Percentiles rank a stretch among this genome's conserved stretches.
These are phyloP conservation scores for Rhodomyrtus tomentosa DNA, from an alignment of 345 rosid genomes.

Conservation along the genomic window DNA sequence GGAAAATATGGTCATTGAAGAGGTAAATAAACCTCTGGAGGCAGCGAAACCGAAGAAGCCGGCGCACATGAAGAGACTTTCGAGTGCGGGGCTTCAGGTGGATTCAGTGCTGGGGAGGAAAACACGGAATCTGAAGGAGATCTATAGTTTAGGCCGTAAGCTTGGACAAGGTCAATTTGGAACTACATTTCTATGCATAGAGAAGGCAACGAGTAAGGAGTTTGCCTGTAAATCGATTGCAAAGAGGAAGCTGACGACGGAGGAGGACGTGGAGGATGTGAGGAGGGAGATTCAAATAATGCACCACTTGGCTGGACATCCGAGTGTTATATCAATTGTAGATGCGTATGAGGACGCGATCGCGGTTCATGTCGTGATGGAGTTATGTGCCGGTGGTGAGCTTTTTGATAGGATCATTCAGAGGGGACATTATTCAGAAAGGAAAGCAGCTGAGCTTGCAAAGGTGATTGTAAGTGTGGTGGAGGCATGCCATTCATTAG, in stretches of 20 bases:
- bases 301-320: slow-evolving; percentile 91
- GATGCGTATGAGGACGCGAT: slow-evolving; percentile 90
- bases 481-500: slow-evolving; percentile 87
- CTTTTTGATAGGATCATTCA: slow-evolving; percentile 87
- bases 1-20: slow-evolving; percentile 8
- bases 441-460: slow-evolving; percentile 79
- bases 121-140: slow-evolving; percentile 71
- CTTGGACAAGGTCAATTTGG: slow-evolving; percentile 98
- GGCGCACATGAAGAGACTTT: slow-evolving; percentile 39
- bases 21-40: slow-evolving; percentile 11
- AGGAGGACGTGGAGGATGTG: slow-evolving; percentile 82
- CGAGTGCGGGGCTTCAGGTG: slow-evolving; percentile 50
- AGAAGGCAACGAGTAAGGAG: slow-evolving; percentile 54
- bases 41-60: slow-evolving; percentile 36
- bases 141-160: slow-evolving; percentile 73
- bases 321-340: slow-evolving; percentile 71
- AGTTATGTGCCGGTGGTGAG: slow-evolving; percentile 92
- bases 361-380: slow-evolving; percentile 87
- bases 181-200: slow-evolving; percentile 71
- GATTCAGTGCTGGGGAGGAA: slow-evolving; percentile 74
- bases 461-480: slow-evolving; percentile 74
- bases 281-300: slow-evolving; percentile 94
- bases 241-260: slow-evolving; percentile 57
- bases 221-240: slow-evolving; percentile 83
- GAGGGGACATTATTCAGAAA: slow-evolving; percentile 80